Conservation (phyloP, 306 rosid genomes). For the Cyamopsis tetragonoloba region DNA sequence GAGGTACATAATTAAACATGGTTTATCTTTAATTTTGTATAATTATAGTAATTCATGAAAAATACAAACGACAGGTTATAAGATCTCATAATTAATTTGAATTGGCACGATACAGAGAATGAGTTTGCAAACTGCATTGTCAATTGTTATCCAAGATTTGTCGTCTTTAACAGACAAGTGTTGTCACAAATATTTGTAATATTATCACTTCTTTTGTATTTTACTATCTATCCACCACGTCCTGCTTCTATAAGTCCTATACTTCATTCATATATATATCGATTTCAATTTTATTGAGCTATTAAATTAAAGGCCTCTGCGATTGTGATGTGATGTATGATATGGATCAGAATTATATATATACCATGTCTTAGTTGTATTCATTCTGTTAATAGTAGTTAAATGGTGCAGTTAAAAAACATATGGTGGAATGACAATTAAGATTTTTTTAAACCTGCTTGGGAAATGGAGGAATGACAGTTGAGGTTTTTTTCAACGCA, state of each 20-base stretch:
- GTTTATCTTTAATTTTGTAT: background rate
- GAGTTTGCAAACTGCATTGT: background rate
- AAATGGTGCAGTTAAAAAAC: too few species aligned
- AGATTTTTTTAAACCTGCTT: too few species aligned
- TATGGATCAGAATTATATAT: too few species aligned
- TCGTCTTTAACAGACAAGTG: conserved; percentile 9
- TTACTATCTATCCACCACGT: background rate
- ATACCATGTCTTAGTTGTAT: too few species aligned
- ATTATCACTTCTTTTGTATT: background rate
- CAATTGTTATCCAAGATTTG: background rate
- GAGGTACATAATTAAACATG: too few species aligned
- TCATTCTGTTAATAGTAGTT: too few species aligned
- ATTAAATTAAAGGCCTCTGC: background rate
- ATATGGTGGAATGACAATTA: too few species aligned
- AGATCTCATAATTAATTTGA: background rate
- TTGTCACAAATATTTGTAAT: background rate
- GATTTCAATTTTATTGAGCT: background rate
- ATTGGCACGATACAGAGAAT: background rate
- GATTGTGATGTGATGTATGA: background rate
- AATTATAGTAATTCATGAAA: background rate
- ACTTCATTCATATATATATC: background rate
- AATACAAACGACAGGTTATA: background rate
- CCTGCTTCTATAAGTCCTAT: background rate
- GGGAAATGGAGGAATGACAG: too few species aligned
- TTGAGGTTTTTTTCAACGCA: too few species aligned